Evolutionary conservation across 192 early-diverging fungal genomes (phyloP).

Genomic region (Diversispora epigaea): DNA sequence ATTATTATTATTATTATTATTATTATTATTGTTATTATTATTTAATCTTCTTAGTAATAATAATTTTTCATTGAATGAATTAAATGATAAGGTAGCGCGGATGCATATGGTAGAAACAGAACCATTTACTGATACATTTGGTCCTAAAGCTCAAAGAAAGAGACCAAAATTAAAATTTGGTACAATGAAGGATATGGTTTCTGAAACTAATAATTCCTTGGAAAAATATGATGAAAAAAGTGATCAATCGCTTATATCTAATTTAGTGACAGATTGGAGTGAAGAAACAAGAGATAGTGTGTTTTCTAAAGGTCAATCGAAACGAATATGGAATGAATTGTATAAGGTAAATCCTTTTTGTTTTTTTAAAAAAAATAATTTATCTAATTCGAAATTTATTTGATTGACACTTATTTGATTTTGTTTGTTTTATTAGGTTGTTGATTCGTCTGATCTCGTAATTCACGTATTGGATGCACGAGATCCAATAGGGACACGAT

Average conservation of each 20-base stretch:
- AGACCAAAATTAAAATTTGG: conserved; percentile 79
- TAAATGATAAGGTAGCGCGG: conserved; percentile 10
- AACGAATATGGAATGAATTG: conserved; percentile 97
- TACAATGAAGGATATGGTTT: conserved; percentile 78
- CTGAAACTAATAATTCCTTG: conserved; percentile 60
- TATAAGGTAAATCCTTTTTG: conserved; percentile 71
- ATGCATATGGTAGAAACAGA: conserved; percentile 97
- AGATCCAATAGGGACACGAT: conserved; percentile 95
- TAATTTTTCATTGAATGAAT: neutral
- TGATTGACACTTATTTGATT: neutral
- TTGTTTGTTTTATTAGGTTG: conserved; percentile 50
- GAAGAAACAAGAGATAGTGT: conserved; percentile 84
- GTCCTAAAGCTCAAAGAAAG: conserved; percentile 93
- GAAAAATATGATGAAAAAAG: conserved; percentile 62
- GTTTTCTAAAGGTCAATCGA: conserved; percentile 91
- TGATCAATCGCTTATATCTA: conserved; percentile 74
- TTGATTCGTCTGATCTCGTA: conserved; percentile 94
- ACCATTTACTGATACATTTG: conserved; percentile 89
- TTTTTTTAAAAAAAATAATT: no score
- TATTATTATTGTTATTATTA: neutral
- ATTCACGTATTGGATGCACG: conserved; percentile 98
- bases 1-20: neutral
- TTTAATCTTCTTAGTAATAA: neutral
- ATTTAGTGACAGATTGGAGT: conserved; percentile 67
- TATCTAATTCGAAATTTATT: no score